phyloP scores from a whole-genome alignment of 2,329 filamentous ascomycete species.

The Penicillium sp. region DNA sequence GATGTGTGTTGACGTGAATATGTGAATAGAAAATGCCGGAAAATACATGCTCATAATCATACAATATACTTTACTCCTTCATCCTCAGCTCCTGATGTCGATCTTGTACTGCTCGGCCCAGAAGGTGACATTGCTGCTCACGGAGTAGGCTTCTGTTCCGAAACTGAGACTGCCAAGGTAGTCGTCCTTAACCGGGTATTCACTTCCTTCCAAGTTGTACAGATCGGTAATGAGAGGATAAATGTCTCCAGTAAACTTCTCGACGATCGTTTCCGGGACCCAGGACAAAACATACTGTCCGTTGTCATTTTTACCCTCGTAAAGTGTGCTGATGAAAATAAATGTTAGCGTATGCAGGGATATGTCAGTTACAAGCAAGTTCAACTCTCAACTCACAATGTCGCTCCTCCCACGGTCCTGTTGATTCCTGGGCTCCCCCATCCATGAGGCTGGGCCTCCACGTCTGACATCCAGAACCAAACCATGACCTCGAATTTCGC shows the following conservation, averaged over 20 bases:
- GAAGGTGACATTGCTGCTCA: constrained; percentile 51
- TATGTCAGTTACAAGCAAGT: neutral
- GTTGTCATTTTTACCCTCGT: constrained; percentile 36
- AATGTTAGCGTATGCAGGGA: constrained; percentile 2
- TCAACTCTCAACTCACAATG: constrained; percentile 20
- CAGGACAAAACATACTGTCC: constrained; percentile 54
- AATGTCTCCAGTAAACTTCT: constrained; percentile 51
- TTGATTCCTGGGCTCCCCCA: constrained; percentile 38
- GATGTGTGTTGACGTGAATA: constrained; percentile 1
- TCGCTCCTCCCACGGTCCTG: constrained; percentile 41
- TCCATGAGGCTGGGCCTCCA: constrained; percentile 52
- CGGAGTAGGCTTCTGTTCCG: constrained; percentile 53
- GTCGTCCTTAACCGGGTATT: constrained; percentile 43
- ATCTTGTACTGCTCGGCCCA: constrained; percentile 40
- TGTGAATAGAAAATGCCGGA: neutral
- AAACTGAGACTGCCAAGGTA: constrained; percentile 56
- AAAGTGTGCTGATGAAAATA: constrained; percentile 16
- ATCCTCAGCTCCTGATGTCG: constrained; percentile 24
- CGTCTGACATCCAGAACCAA: constrained; percentile 54
- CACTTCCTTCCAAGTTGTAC: constrained; percentile 32
- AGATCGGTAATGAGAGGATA: constrained; percentile 48
- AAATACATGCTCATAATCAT: constrained; percentile 7
- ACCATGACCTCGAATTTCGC: constrained; percentile 57
- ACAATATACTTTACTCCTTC: constrained; percentile 1
- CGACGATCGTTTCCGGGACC: constrained; percentile 40